Percentiles rank a stretch among this genome's conserved stretches.
These are phyloP conservation scores for Urostyla sp. DNA, from an alignment of 73 alveolate genomes.

Conservation along the genomic window DNA sequence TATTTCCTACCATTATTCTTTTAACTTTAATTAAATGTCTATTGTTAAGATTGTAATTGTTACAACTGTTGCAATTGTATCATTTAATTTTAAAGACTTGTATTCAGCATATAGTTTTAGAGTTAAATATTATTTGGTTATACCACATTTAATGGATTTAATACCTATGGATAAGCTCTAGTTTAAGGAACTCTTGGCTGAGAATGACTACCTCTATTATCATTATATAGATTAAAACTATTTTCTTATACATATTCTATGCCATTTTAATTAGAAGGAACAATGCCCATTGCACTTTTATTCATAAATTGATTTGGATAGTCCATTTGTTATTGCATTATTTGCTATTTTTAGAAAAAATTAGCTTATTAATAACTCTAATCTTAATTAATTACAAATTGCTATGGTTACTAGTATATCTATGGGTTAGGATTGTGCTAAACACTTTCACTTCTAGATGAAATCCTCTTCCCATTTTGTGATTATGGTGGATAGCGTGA, in stretches of 20 bases:
- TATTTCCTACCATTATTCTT: background rate
- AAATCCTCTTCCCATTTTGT: background rate
- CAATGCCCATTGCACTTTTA: too few species aligned
- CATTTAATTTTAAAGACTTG: background rate
- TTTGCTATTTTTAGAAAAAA: too few species aligned
- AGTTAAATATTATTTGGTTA: background rate
- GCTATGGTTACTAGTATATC: background rate
- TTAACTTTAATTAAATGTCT: background rate
- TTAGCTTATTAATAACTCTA: too few species aligned
- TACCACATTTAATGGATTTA: background rate
- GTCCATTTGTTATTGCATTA: too few species aligned
- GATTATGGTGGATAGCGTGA: background rate
- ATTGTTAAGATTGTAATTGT: background rate
- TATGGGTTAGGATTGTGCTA: conserved; percentile 11
- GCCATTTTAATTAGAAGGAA: too few species aligned
- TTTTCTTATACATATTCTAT: too few species aligned
- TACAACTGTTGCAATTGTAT: background rate
- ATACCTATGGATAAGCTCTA: background rate
- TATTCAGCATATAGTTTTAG: background rate
- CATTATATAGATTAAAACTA: too few species aligned
- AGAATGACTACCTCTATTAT: too few species aligned
- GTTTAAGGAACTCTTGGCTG: too few species aligned
- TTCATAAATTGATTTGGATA: too few species aligned
- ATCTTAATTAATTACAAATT: too few species aligned
- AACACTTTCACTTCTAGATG: conserved; percentile 22